These are phyloP conservation scores for Plasmodium coatneyi DNA, from an alignment of 169 alveolate species.

Conservation along the genomic window DNA sequence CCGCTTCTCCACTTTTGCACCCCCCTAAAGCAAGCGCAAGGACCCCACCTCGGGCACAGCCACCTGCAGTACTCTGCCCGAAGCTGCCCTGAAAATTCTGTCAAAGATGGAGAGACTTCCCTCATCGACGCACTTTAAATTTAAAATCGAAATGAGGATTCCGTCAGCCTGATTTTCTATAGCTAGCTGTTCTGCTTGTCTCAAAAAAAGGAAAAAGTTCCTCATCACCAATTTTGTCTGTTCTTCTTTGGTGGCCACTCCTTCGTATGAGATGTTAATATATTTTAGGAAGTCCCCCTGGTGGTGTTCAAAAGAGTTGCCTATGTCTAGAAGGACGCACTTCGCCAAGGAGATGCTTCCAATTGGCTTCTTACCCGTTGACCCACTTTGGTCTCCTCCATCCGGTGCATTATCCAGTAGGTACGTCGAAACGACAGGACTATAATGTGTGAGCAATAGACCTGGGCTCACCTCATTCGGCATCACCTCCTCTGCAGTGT, in stretches of 20 bases:
- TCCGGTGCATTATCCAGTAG: constrained; percentile 59
- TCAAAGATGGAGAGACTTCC: constrained; percentile 87
- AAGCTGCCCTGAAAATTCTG: constrained; percentile 89
- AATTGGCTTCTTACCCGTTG: background rate
- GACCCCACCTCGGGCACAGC: background rate
- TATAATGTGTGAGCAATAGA: constrained; percentile 91
- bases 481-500: background rate
- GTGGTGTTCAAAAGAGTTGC: constrained; percentile 22
- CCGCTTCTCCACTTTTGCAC: background rate
- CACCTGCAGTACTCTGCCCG: constrained; percentile 77
- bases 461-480: constrained; percentile 87
- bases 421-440: constrained; percentile 92
- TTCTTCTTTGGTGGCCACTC: background rate
- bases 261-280: constrained; percentile 76
- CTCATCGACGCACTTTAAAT: constrained; percentile 78
- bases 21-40: background rate
- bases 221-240: constrained; percentile 67
- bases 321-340: constrained; percentile 77
- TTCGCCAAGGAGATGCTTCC: constrained; percentile 64
- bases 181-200: constrained; percentile 87
- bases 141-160: constrained; percentile 75
- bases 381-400: background rate
- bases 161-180: constrained; percentile 70
- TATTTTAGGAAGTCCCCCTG: constrained; percentile 50
- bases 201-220: constrained; percentile 86